Percentiles rank a stretch among this genome's conserved stretches.
These are phyloP conservation scores for Penicillium sp. DNA, from an alignment of 2,329 filamentous ascomycete species.

Conservation along the genomic window DNA sequence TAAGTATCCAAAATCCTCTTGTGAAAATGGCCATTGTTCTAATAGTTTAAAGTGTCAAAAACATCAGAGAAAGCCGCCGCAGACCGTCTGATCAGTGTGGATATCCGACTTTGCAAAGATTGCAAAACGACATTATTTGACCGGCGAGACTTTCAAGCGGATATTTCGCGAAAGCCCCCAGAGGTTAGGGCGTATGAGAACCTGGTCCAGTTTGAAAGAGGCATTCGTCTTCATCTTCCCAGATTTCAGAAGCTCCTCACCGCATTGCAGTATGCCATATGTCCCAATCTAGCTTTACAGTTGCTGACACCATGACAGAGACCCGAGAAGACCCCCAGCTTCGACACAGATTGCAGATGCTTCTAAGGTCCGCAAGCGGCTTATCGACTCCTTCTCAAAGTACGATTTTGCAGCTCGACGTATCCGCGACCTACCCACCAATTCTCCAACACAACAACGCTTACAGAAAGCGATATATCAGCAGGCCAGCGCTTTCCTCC, in stretches of 20 bases:
- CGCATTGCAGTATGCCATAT: conserved; percentile 60
- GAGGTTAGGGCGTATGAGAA: conserved; percentile 82
- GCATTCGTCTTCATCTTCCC: conserved; percentile 77
- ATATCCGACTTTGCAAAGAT: conserved; percentile 88
- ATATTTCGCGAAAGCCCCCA: conserved; percentile 65
- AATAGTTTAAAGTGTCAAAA: conserved; percentile 32
- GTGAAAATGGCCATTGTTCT: conserved; percentile 14
- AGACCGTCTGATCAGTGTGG: conserved; percentile 64
- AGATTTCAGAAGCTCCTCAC: conserved; percentile 77
- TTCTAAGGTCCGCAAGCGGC: conserved; percentile 80
- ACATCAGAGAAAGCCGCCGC: conserved; percentile 45
- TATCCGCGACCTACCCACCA: conserved; percentile 73
- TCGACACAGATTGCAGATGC: conserved; percentile 77
- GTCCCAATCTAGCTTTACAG: not conserved
- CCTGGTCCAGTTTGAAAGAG: conserved; percentile 80
- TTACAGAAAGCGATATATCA: conserved; percentile 81
- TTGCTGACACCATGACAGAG: conserved; percentile 37
- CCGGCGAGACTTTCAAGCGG: conserved; percentile 73
- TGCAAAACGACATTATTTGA: conserved; percentile 73
- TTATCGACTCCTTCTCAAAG: conserved; percentile 86
- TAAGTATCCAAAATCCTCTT: conserved; percentile 40
- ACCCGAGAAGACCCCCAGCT: conserved; percentile 64
- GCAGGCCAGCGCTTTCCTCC: conserved; percentile 78
- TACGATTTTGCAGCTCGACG: conserved; percentile 80
- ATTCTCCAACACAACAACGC: conserved; percentile 68